Evolutionary conservation across 768 basidiomycete genomes (phyloP).

Genomic region (Hemileccinum impolitum): DNA sequence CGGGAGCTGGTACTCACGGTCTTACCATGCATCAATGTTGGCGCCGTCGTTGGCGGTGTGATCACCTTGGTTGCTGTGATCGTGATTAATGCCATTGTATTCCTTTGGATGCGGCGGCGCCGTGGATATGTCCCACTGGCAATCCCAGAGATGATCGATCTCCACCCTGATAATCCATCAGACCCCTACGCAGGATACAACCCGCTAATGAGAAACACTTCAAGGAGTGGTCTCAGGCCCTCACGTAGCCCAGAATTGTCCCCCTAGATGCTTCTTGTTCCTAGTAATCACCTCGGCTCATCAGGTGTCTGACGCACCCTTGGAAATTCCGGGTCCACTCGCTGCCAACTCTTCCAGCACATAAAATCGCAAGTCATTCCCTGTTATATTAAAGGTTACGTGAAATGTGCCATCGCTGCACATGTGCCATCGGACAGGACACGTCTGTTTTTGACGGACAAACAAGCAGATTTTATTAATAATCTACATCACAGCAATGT

Average conservation of each 20-base stretch:
- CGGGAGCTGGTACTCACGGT: neutral
- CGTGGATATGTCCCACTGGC: too few species aligned
- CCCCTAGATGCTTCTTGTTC: constrained; percentile 4
- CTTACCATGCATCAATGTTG: neutral
- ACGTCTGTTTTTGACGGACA: constrained; percentile 18
- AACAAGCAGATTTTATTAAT: constrained; percentile 25
- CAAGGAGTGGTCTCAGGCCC: neutral
- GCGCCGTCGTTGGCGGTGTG: constrained; percentile 13
- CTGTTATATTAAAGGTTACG: constrained; percentile 4
- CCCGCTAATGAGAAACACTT: neutral
- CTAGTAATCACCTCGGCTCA: constrained; percentile 9
- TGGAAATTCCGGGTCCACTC: constrained; percentile 7
- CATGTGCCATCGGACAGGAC: neutral
- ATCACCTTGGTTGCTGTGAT: constrained; percentile 10
- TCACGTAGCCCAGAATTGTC: neutral
- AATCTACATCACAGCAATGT: constrained; percentile 21
- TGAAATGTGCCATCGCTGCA: neutral
- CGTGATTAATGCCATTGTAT: constrained; percentile 2
- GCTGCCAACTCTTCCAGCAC: neutral
- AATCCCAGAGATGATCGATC: constrained; percentile 5
- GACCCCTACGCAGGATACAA: neutral
- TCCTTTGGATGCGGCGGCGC: constrained; percentile 12
- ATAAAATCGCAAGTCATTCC: constrained; percentile 1
- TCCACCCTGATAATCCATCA: neutral
- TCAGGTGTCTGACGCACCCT: neutral